phyloP scores from a whole-genome alignment of 2,329 filamentous ascomycete genomes.

The Lasiodiplodia sp. region DNA sequence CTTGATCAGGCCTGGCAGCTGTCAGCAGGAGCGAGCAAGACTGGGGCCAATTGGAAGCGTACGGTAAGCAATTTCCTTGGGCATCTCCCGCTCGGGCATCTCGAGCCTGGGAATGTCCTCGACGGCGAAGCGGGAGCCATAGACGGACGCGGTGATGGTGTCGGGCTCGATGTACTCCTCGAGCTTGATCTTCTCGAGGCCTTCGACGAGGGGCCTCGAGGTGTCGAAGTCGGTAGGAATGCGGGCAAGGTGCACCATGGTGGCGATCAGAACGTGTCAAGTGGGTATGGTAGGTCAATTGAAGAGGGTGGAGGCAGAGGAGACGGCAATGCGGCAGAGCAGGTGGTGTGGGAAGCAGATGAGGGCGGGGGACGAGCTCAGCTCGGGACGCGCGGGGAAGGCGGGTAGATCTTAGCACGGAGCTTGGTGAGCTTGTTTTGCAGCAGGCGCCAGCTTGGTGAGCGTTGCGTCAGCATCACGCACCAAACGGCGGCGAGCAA shows the following conservation, averaged over 20 bases:
- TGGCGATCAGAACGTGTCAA: slow-evolving; percentile 31
- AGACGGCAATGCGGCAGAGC: slow-evolving; percentile 9
- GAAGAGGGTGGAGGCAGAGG: slow-evolving; percentile 10
- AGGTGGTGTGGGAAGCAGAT: slow-evolving; percentile 7
- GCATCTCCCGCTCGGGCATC: slow-evolving; percentile 93
- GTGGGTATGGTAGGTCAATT: slow-evolving; percentile 3
- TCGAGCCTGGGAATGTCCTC: slow-evolving; percentile 81
- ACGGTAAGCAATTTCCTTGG: slow-evolving; percentile 88
- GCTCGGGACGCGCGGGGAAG: slow-evolving; percentile 5
- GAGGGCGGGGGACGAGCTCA: slow-evolving; percentile 12
- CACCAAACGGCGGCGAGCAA: neutral
- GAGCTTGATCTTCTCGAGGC: slow-evolving; percentile 57
- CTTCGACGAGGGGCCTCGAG: slow-evolving; percentile 47
- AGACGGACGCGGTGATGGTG: slow-evolving; percentile 79
- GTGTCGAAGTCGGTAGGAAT: slow-evolving; percentile 53
- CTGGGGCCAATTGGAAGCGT: slow-evolving; percentile 57
- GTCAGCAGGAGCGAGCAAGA: neutral
- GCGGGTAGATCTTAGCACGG: slow-evolving; percentile 27
- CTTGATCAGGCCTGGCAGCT: slow-evolving; percentile 37
- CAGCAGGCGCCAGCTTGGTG: neutral
- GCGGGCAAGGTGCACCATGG: slow-evolving; percentile 59
- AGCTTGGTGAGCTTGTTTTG: slow-evolving; percentile 31
- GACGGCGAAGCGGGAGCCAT: slow-evolving; percentile 83
- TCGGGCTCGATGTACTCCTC: slow-evolving; percentile 54
- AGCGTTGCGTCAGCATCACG: slow-evolving; percentile 5